Evolutionary conservation across 768 basidiomycete species (phyloP), one percentile per base, ranked within the genome.

Genomic region (Russula dissimulans): DNA sequence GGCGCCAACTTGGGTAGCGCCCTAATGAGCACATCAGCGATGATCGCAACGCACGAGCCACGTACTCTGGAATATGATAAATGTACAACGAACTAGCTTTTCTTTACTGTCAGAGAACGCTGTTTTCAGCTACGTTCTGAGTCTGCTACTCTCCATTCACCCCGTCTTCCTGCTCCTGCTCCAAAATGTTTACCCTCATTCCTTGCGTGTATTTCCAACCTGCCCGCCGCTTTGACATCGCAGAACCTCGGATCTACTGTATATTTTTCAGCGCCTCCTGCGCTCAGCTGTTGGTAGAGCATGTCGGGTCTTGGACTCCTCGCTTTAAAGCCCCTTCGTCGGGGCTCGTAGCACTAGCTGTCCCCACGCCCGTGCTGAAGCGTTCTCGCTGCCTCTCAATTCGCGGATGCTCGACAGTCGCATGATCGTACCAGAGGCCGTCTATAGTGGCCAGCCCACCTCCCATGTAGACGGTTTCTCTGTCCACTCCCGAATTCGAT

Each of bases 381-480:
- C 39, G 17, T 8, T 26, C 59, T 22, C 54, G 51, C 31, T 34
- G 47, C 45, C 43, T 54, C 26, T 64, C 61, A 15, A 64, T 56
- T 9, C 60, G 63, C 34, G 51, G 46, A 3, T 55, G 29, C 53
- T 64, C n/a, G 52, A 54, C 31, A n/a, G 36, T 57, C 45, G 55
- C 56, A 29, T 64, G 62, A 42, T 62, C 62, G 56, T 64, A 64
- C 63, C 60, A 62, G 36, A 47, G 3, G 26, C 45, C 63, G 6
- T 55, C 60, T 48, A 62, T 56, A 6, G 52, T 47, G 3, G 51
- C 60, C 9, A 57, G 54, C 10, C 61, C 61, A n/a, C 55, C 60
- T n/a, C 39, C 55, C 15, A 64, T 62, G 26, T 63, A 61, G 26
- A 57, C 41, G 6, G 34, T 47, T 1, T 57, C 61, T 36, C 14